A percentile compares a stretch with the other conserved stretches of the same genome.
Conservation (phyloP, 2,329 filamentous ascomycete species). For the Septoria linicola region DNA sequence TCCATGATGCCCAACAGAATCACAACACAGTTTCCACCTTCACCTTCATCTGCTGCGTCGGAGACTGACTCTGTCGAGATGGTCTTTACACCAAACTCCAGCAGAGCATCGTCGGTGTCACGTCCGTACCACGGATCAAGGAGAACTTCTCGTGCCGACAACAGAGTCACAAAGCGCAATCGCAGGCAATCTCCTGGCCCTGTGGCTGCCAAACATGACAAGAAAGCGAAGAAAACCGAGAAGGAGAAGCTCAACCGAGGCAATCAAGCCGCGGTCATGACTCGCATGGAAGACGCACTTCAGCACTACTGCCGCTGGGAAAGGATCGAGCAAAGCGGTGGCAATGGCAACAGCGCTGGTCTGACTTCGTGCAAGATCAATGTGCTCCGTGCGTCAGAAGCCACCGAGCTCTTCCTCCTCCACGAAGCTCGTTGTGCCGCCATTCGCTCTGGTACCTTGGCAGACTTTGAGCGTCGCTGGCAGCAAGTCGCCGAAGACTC, state of each 20-base stretch:
- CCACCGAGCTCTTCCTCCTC: background rate
- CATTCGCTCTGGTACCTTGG: constrained; percentile 10
- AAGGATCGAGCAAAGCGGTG: constrained; percentile 22
- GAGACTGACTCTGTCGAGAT: constrained; percentile 17
- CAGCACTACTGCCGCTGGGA: constrained; percentile 16
- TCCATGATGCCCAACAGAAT: constrained; percentile 5
- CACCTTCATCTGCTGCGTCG: constrained; percentile 10
- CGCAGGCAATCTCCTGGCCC: background rate
- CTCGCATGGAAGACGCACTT: constrained; percentile 19
- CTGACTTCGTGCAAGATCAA: constrained; percentile 22
- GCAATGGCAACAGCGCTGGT: constrained; percentile 27
- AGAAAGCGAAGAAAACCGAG: constrained; percentile 22
- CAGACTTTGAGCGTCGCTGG: constrained; percentile 6
- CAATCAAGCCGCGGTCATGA: constrained; percentile 18
- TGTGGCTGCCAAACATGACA: background rate
- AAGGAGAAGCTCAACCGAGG: constrained; percentile 24
- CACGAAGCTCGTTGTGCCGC: constrained; percentile 9
- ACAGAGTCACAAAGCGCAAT: background rate
- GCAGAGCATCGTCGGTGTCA: constrained; percentile 15
- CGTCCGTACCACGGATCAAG: background rate
- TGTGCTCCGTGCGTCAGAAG: constrained; percentile 13
- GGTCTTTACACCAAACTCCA: constrained; percentile 18
- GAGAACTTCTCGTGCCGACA: constrained; percentile 3
- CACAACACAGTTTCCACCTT: constrained; percentile 7
- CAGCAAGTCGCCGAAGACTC: constrained; percentile 7